A percentile compares a stretch with the other conserved stretches of the same genome.
phyloP scores from a whole-genome alignment of 768 basidiomycete genomes.

The Macrolepiota albuminosa region DNA sequence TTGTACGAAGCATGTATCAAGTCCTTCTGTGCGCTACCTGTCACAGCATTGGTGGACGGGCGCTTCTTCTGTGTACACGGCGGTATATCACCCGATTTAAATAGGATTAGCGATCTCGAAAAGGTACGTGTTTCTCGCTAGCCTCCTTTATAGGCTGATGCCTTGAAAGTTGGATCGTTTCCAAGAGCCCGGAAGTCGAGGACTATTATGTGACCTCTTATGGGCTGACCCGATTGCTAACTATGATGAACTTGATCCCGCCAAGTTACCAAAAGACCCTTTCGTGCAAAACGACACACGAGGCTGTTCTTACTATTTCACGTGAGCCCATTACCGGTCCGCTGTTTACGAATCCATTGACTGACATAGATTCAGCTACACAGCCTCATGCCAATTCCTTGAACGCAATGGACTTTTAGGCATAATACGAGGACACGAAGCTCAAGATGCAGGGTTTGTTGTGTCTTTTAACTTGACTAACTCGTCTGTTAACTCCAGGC shows the following conservation, averaged over 20 bases:
- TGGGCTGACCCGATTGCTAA: slow-evolving; percentile 94
- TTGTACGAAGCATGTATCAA: slow-evolving; percentile 93
- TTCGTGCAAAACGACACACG: slow-evolving; percentile 81
- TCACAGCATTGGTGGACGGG: slow-evolving; percentile 88
- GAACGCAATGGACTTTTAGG: slow-evolving; percentile 89
- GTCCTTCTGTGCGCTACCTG: slow-evolving; percentile 86
- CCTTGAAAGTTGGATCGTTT: slow-evolving; percentile 76
- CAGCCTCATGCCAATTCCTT: slow-evolving; percentile 89
- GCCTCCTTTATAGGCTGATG: slow-evolving; percentile 7
- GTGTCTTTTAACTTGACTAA: background rate
- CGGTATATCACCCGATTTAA: slow-evolving; percentile 85
- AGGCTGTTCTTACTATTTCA: slow-evolving; percentile 91
- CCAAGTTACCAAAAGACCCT: slow-evolving; percentile 45
- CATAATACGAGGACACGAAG: slow-evolving; percentile 94
- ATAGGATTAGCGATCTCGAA: slow-evolving; percentile 71
- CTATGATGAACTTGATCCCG: slow-evolving; percentile 73
- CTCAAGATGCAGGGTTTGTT: slow-evolving; percentile 88
- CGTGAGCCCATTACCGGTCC: slow-evolving; percentile 45
- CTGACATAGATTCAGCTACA: slow-evolving; percentile 40
- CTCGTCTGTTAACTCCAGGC: background rate
- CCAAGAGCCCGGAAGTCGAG: slow-evolving; percentile 88
- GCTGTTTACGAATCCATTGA: slow-evolving; percentile 23
- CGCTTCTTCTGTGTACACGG: slow-evolving; percentile 99
- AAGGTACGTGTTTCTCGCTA: slow-evolving; percentile 36
- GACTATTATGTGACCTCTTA: slow-evolving; percentile 89